phyloP scores from a whole-genome alignment of 805 yeast genomes.

The Saccharomyces paradoxus region DNA sequence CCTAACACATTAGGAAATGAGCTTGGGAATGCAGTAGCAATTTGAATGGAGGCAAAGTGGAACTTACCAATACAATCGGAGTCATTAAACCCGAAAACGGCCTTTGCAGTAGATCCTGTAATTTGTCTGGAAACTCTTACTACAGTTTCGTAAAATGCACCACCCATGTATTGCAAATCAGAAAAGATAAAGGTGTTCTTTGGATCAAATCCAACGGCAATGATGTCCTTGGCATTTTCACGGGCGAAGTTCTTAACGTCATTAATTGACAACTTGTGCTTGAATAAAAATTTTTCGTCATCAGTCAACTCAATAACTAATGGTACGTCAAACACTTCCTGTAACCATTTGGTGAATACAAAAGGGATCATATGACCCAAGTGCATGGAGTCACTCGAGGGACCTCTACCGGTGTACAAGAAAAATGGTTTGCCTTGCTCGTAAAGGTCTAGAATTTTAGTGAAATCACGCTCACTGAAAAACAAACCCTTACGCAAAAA shows the following conservation, averaged over 20 bases:
- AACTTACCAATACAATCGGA: slow-evolving; percentile 89
- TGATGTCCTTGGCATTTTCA: slow-evolving; percentile 86
- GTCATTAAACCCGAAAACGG: slow-evolving; percentile 94
- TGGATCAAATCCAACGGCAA: slow-evolving; percentile 89
- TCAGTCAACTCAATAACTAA: slow-evolving; percentile 90
- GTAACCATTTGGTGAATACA: slow-evolving; percentile 93
- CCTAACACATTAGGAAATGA: slow-evolving; percentile 92
- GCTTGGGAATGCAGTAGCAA: slow-evolving; percentile 91
- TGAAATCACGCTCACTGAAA: slow-evolving; percentile 82
- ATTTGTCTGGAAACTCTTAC: slow-evolving; percentile 89
- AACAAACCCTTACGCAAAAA: slow-evolving; percentile 85
- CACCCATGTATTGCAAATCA: slow-evolving; percentile 87
- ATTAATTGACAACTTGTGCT: slow-evolving; percentile 78
- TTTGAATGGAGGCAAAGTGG: slow-evolving; percentile 94
- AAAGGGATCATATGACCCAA: slow-evolving; percentile 96
- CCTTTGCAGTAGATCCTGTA: slow-evolving; percentile 93
- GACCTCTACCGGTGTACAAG: slow-evolving; percentile 95
- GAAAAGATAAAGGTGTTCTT: slow-evolving; percentile 93
- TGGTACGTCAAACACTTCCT: slow-evolving; percentile 95
- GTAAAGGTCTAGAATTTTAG: slow-evolving; percentile 71
- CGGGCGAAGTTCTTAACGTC: slow-evolving; percentile 75
- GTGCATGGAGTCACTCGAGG: slow-evolving; percentile 89
- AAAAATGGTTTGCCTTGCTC: slow-evolving; percentile 94
- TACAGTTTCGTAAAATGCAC: slow-evolving; percentile 88
- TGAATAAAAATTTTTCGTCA: slow-evolving; percentile 93